Evolutionary conservation across 331 rosid species (phyloP), one percentile per base, ranked within the genome.

Genomic region (Quercus lobata): DNA sequence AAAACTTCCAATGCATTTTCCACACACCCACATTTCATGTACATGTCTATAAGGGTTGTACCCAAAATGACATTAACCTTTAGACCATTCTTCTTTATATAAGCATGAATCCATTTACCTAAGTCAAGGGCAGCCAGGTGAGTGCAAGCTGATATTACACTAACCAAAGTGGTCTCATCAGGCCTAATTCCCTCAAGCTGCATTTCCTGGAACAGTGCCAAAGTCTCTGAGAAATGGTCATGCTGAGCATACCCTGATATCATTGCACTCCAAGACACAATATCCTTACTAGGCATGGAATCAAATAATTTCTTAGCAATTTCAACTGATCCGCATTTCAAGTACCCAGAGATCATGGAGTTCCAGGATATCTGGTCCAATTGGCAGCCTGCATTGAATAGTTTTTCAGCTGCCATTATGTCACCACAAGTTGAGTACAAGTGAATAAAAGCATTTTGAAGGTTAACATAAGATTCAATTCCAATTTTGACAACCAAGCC

Each of bases 31-130:
- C 89, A 88, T 83, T 90, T 90, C 89, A 86, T 77, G 79, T 88
- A 90, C 94, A 88, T 90, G 75, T 86, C 85, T 44, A 84, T 35
- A 19, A 90, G 89, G 41, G 94, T 90, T 32, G 94, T 90, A 4
- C 90, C 92, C 68, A 88, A 25, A 41, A 88, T 83, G 22, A 71
- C 76, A 58, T 90, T 88, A 29, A 90, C 77, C 18, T 73, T 78
- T 1, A 88, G 65, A 4, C 46, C 49, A 4, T 88, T 90, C 77
- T 81, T 88, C 78, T 83, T 84, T 73, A 86, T 80, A 63, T 88
- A 90, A 57, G 94, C 83, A 83, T 90, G 94, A 57, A 88, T 76
- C 92, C 92, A 86, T 44, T 88, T 89, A 71, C 90, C 94, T 30
- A 80, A 54, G 73, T 90, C 90, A 6, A 90, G 82, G 27, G 89